Evolutionary conservation across 2,329 filamentous ascomycete genomes (phyloP), one percentile per base, ranked within the genome.

Genomic region (Pseudogymnoascus sp.): DNA sequence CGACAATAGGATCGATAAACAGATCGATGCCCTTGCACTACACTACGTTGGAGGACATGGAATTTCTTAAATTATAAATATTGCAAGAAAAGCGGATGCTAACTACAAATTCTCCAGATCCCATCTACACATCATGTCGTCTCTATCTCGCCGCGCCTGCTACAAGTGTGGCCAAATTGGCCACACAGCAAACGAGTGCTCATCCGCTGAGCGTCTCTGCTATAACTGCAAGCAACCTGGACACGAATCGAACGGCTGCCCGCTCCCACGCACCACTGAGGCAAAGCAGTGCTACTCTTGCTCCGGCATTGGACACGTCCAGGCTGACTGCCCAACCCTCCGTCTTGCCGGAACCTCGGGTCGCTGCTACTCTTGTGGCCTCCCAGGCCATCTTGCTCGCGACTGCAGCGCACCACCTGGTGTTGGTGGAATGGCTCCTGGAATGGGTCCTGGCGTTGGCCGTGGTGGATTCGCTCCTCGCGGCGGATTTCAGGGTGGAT

Each of bases 231-330:
- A 77, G 88, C 79, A 35, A 38, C 69, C 73, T 85, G 89, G 91
- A 76, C 94, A 99, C 79, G 94, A 99, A 82, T 97, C 93, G 69
- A 97, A 96, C 80, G 90, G 89, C 77, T 99, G 94, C 84, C 94
- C 94, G 71, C 88, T 93, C 74, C 94, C 94, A 73, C 89, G 94
- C 77, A 97, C 93, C 66, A 97, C 94, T 68, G 94, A 99, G 80
- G 92, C 92, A 62, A 99, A 99, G 87, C 94, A 99, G 83, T 99
- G 94, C 86, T 99, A 99, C 78, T 94, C 97, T 81, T 99, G 94
- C 84, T 94, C 97, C 82, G 94, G 94, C 65, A 85, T 97, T 66
- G 94, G 94, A 69, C 94, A 99, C 76, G 94, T 99, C 72, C 94
- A 99, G 82, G 94, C 94, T 70, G 94, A 99, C 78, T 99, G 94